Evolutionary conservation across 441 rosid species (phyloP).

Genomic region (Biscutella laevigata): DNA sequence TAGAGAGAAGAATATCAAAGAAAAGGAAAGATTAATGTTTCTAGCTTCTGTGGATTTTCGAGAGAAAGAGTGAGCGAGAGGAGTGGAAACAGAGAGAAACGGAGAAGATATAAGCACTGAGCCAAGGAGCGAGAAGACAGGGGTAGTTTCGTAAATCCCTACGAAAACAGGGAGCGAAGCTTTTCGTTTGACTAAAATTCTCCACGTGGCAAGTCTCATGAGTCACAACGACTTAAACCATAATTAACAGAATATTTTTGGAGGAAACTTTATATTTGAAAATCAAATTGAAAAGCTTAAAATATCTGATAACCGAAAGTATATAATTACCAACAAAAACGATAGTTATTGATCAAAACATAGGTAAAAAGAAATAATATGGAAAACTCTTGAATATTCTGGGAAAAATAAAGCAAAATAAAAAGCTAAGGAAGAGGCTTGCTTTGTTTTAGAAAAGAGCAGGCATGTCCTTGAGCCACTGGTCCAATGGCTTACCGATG

Average conservation of each 20-base stretch:
- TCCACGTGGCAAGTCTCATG: constrained; percentile 5
- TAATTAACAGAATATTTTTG: background rate
- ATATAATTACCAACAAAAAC: constrained; percentile 25
- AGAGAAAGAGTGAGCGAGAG: background rate
- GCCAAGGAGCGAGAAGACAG: background rate
- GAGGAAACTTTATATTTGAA: background rate
- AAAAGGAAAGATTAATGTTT: background rate
- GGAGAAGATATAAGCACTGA: background rate
- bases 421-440: constrained; percentile 16
- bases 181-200: background rate
- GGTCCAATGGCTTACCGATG: constrained; percentile 85
- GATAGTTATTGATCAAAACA: constrained; percentile 22
- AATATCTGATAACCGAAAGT: constrained; percentile 19
- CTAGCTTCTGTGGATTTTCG: background rate
- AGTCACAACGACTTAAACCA: background rate
- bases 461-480: constrained; percentile 96
- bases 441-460: constrained; percentile 52
- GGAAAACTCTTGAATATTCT: background rate
- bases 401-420: background rate
- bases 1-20: background rate
- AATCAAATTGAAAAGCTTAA: constrained; percentile 20
- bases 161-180: background rate
- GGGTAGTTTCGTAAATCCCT: constrained; percentile 6
- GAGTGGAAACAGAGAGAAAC: constrained; percentile 8
- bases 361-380: background rate